Evolutionary conservation across 1,284 basidiomycete species (phyloP).

Genomic region (Apiotrichum mycotoxinovorans): DNA sequence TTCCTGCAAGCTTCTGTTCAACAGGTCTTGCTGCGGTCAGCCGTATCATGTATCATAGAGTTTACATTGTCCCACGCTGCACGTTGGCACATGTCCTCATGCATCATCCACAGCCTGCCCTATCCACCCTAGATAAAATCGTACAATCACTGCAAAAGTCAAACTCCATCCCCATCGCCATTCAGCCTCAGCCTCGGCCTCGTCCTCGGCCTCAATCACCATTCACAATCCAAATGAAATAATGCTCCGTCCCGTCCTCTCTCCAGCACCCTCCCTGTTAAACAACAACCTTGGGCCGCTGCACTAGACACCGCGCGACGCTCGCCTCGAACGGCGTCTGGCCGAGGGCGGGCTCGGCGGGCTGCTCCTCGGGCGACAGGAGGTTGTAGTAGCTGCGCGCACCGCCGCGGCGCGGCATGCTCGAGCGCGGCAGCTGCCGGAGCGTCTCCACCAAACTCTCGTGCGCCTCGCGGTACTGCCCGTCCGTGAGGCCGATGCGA

Average conservation of each 20-base stretch:
- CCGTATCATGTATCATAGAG: too few species aligned
- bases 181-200: too few species aligned
- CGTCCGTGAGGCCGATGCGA: conserved; percentile 34
- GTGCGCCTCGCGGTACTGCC: conserved; percentile 43
- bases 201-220: not conserved
- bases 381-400: conserved; percentile 6
- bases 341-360: conserved; percentile 14
- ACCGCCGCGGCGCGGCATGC: not conserved
- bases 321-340: conserved; percentile 43
- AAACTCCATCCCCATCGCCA: too few species aligned
- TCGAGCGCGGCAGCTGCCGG: conserved; percentile 19
- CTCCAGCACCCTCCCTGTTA: not conserved
- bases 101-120: too few species aligned
- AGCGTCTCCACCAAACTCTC: conserved; percentile 38
- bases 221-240: not conserved
- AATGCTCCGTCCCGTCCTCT: not conserved
- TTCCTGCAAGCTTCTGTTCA: too few species aligned
- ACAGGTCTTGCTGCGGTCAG: too few species aligned
- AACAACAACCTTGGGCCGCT: conserved; percentile 22
- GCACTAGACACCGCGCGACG: conserved; percentile 36
- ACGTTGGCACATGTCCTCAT: not conserved
- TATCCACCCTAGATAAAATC: not conserved
- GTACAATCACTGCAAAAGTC: too few species aligned
- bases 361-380: conserved; percentile 7
- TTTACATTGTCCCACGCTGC: not conserved